Percentiles rank a stretch among this genome's conserved stretches.
phyloP scores from a whole-genome alignment of 345 rosid genomes.

The Acer yangbiense region DNA sequence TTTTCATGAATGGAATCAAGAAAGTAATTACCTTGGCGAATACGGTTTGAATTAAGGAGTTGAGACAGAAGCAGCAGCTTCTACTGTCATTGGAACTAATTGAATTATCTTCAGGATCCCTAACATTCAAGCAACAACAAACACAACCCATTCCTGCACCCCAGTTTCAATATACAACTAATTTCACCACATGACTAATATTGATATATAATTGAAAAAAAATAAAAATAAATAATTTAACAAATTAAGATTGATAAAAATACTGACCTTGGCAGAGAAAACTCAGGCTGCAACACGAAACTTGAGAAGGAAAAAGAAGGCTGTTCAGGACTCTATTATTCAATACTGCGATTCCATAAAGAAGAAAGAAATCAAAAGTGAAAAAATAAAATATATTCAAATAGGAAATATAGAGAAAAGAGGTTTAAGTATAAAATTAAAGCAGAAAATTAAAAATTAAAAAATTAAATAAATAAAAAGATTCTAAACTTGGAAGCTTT shows the following conservation, averaged over 20 bases:
- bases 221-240: neutral
- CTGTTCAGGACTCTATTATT: neutral
- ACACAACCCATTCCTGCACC: constrained; percentile 22
- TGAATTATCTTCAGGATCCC: constrained; percentile 15
- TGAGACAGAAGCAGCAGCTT: neutral
- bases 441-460: no score
- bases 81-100: neutral
- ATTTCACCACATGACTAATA: no score
- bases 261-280: neutral
- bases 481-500: neutral
- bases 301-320: neutral
- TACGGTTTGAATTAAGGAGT: constrained; percentile 3
- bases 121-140: constrained; percentile 18
- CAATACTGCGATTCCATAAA: no score
- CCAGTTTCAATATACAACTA: neutral
- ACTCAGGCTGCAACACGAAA: neutral
- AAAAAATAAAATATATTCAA: neutral
- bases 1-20: neutral
- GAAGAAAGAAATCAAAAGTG: neutral
- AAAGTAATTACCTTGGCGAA: constrained; percentile 13
- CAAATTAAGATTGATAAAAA: neutral
- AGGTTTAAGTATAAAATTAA: no score
- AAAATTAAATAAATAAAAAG: neutral
- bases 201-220: neutral
- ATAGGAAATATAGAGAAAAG: neutral